Percentiles rank a stretch among this genome's conserved stretches.
phyloP scores from a whole-genome alignment of 106 monocot genomes.

The Posidonia australis region DNA sequence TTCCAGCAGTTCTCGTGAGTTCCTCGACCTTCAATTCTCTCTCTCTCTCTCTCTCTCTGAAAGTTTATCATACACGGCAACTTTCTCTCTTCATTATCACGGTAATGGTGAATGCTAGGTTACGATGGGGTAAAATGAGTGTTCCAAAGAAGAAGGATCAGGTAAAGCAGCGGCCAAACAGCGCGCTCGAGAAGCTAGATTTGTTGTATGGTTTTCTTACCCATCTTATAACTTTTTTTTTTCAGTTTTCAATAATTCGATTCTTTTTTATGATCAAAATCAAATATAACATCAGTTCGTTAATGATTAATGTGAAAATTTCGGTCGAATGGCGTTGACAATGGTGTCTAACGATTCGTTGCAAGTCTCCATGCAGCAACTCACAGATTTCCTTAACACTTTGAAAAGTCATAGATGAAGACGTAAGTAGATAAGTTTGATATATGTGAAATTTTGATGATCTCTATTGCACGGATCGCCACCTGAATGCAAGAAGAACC shows the following conservation, averaged over 20 bases:
- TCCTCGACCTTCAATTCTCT: not conserved
- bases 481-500: no score
- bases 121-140: constrained; percentile 69
- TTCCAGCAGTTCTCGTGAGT: constrained; percentile 91
- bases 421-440: no score
- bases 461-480: no score
- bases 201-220: constrained; percentile 35
- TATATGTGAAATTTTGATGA: no score
- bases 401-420: no score
- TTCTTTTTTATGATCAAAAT: not conserved
- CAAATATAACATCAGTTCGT: not conserved
- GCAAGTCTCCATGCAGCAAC: no score
- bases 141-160: constrained; percentile 19
- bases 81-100: not conserved
- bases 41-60: not conserved
- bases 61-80: not conserved
- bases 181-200: constrained; percentile 40
- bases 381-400: no score
- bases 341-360: no score
- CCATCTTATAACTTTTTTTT: not conserved
- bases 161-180: constrained; percentile 53
- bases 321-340: not conserved
- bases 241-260: not conserved
- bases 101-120: constrained; percentile 24
- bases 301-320: not conserved